phyloP scores from a whole-genome alignment of 768 basidiomycete genomes.

The Aureoboletus auriporus region DNA sequence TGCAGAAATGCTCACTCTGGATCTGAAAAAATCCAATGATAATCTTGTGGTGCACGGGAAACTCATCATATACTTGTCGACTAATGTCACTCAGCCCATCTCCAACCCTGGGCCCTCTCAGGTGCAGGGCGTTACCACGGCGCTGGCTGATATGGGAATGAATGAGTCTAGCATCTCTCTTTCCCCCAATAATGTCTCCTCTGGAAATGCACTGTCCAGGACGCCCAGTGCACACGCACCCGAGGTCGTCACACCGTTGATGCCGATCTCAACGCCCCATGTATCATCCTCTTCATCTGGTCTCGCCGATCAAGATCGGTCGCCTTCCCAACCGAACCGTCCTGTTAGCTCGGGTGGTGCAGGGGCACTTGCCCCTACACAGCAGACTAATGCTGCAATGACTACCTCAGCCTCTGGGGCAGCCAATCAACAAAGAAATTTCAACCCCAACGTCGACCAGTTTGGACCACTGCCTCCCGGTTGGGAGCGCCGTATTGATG shows the following conservation, averaged over 20 bases:
- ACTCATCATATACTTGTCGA: conserved; percentile 93
- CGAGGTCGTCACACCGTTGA: conserved; percentile 41
- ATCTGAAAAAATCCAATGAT: conserved; percentile 98
- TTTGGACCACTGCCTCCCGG: conserved; percentile 85
- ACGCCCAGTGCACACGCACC: conserved; percentile 66
- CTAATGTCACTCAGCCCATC: conserved; percentile 82
- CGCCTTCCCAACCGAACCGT: conserved; percentile 26
- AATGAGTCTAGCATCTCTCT: conserved; percentile 58
- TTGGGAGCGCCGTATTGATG: conserved; percentile 98
- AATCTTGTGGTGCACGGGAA: conserved; percentile 97
- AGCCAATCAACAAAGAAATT: conserved; percentile 64
- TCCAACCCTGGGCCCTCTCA: conserved; percentile 80
- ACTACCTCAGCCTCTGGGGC: conserved; percentile 37
- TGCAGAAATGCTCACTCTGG: conserved; percentile 91
- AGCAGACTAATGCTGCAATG: conserved; percentile 17
- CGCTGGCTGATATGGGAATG: conserved; percentile 59
- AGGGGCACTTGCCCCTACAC: conserved; percentile 14
- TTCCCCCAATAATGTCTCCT: conserved; percentile 39
- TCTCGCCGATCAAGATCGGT: conserved; percentile 28
- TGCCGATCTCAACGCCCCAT: conserved; percentile 39
- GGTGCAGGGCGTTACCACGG: conserved; percentile 52
- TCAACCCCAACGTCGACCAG: conserved; percentile 94
- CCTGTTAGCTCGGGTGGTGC: conserved; percentile 34
- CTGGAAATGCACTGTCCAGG: conserved; percentile 50
- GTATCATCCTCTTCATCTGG: conserved; percentile 21